A percentile compares a stretch with the other conserved stretches of the same genome.
Conservation (phyloP, 257 asterid species). For the Plantago ovata region DNA sequence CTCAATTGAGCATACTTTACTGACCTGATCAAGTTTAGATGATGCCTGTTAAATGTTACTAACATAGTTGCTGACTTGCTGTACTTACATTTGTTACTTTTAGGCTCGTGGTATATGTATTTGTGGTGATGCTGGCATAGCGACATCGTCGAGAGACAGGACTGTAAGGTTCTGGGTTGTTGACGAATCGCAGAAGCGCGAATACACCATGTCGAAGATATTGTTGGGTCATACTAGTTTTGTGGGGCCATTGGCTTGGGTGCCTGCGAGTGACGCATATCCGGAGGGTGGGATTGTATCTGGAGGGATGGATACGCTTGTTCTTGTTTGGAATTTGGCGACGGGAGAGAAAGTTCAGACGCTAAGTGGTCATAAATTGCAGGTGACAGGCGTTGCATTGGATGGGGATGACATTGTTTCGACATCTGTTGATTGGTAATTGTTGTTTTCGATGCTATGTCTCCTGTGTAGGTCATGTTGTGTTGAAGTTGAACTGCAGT, state of each 20-base stretch:
- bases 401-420: slow-evolving; percentile 83
- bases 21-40: too few species aligned
- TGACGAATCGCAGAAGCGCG: slow-evolving; percentile 53
- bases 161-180: slow-evolving; percentile 82
- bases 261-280: slow-evolving; percentile 68
- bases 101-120: slow-evolving; percentile 95
- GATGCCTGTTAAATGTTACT: too few species aligned
- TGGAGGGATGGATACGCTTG: slow-evolving; percentile 94
- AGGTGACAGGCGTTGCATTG: slow-evolving; percentile 79
- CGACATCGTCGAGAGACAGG: slow-evolving; percentile 90
- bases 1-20: too few species aligned
- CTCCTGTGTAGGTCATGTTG: background rate
- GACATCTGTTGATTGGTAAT: slow-evolving; percentile 82
- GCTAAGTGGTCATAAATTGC: slow-evolving; percentile 74
- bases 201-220: slow-evolving; percentile 57
- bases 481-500: background rate
- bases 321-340: slow-evolving; percentile 80
- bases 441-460: slow-evolving; percentile 8
- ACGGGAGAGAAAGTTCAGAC: slow-evolving; percentile 67
- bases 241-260: slow-evolving; percentile 94
- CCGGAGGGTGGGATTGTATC: slow-evolving; percentile 90
- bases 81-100: background rate
- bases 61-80: too few species aligned
- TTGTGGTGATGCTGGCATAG: slow-evolving; percentile 76
- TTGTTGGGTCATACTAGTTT: slow-evolving; percentile 91